Evolutionary conservation across 148 eudicot species (phyloP).

Genomic region (Persicaria maculosa): DNA sequence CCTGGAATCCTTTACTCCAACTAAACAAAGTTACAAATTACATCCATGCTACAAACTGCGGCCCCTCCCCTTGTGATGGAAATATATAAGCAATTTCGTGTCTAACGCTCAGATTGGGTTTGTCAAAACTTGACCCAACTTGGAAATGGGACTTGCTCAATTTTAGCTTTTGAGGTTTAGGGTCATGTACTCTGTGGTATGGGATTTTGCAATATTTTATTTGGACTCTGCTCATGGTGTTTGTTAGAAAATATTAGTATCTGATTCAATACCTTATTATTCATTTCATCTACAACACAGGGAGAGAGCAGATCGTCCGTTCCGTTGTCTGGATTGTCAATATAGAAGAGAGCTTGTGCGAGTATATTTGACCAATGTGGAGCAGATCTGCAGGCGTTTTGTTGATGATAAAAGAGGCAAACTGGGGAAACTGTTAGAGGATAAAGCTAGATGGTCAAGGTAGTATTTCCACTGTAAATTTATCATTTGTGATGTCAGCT

Average conservation of each 20-base stretch:
- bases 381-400: constrained; percentile 81
- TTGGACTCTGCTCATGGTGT: not conserved
- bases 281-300: constrained; percentile 27
- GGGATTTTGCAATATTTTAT: not conserved
- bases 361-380: constrained; percentile 81
- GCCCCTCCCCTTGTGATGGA: not conserved
- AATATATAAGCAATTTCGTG: not conserved
- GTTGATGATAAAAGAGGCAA: constrained; percentile 79
- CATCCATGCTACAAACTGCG: not conserved
- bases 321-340: constrained; percentile 82
- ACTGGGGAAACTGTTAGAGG: constrained; percentile 74
- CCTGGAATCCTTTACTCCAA: not conserved
- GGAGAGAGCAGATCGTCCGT: constrained; percentile 80
- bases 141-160: too few relatives aligned
- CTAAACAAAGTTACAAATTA: not conserved
- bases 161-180: not conserved
- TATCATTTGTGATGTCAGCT: constrained; percentile 2
- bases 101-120: not conserved
- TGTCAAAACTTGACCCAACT: not conserved
- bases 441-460: constrained; percentile 93
- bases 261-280: not conserved
- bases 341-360: constrained; percentile 88
- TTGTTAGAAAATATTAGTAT: not conserved
- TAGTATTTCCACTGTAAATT: constrained; percentile 15
- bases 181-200: not conserved